Evolutionary conservation across 1,139 yeast genomes (phyloP), one percentile per base, ranked within the genome.

Genomic region (Casaregolazyma suthepensis): DNA sequence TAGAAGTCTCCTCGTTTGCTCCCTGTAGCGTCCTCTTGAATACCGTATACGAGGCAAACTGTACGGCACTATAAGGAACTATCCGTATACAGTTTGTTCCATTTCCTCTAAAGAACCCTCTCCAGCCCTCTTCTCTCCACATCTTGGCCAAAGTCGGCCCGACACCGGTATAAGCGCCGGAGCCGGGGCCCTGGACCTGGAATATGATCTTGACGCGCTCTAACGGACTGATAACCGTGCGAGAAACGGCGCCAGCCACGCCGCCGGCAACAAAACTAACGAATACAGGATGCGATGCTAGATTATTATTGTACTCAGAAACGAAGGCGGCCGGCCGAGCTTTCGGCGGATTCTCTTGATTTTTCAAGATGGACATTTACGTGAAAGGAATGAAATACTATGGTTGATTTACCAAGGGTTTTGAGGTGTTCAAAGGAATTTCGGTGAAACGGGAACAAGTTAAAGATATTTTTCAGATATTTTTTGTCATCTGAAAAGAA

Each of bases 61-160:
- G 99, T 10, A 91, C 96, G 0, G 99, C 98, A 58, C 94, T 84
- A 67, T 93, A 93, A 0, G 99, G 99, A 58, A 93, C 81, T 37
- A 93, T 88, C 54, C 99, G 75, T 2, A 93, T 71, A 73, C 98
- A 91, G 68, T 93, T 93, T 57, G 89, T 75, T 0, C 91, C 87
- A 69, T 93, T 93, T 1, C 99, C 99, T 51, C 98, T 74, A 70
- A 89, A 87, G 62, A 87, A 75, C 0, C 99, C 97, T 55, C 81
- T 75, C 78, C 88, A 78, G 9, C 98, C 97, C 74, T 93, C 99
- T 56, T 90, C 97, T 51, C 72, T 72, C 78, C 90, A 91, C 80
- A 93, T 87, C 61, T 85, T 83, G 57, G 72, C 67, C 5, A 93
- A 81, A 0, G 97, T 89, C 7, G 85, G 78, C 58, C 84, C 75